phyloP scores from a whole-genome alignment of 345 rosid genomes.

The Cardamine resedifolia region DNA sequence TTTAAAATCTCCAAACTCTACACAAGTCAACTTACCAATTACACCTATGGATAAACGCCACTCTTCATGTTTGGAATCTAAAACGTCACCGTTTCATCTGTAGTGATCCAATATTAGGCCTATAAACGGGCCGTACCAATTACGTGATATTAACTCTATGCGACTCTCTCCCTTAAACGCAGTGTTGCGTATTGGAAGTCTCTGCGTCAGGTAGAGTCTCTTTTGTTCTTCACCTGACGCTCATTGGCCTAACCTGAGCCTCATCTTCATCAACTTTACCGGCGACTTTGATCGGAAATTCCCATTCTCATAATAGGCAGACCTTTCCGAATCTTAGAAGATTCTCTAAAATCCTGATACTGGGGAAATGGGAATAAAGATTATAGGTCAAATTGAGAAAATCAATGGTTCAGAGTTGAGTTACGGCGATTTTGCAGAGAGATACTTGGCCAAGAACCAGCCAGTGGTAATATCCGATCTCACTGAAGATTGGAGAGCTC shows the following conservation, averaged over 20 bases:
- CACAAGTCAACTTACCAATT: background rate
- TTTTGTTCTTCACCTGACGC: background rate
- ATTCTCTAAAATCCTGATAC: background rate
- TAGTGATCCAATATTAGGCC: background rate
- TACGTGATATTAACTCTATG: background rate
- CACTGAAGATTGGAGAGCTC: slow-evolving; percentile 81
- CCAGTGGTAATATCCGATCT: slow-evolving; percentile 77
- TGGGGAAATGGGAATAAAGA: slow-evolving; percentile 54
- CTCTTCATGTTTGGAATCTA: background rate
- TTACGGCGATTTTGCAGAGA: slow-evolving; percentile 61
- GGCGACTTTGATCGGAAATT: background rate
- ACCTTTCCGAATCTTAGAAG: background rate
- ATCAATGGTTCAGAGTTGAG: slow-evolving; percentile 63
- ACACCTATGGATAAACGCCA: too few relatives aligned
- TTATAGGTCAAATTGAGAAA: slow-evolving; percentile 64
- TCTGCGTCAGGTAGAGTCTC: background rate
- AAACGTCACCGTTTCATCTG: background rate
- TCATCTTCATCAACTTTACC: background rate
- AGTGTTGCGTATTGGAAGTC: background rate
- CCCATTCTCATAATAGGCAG: background rate
- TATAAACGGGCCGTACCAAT: background rate
- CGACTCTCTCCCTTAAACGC: background rate
- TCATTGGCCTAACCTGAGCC: background rate
- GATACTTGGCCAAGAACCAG: slow-evolving; percentile 61
- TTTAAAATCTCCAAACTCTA: background rate